Evolutionary conservation across 495 filamentous ascomycete species (phyloP).

Genomic region (Neurospora intermedia): DNA sequence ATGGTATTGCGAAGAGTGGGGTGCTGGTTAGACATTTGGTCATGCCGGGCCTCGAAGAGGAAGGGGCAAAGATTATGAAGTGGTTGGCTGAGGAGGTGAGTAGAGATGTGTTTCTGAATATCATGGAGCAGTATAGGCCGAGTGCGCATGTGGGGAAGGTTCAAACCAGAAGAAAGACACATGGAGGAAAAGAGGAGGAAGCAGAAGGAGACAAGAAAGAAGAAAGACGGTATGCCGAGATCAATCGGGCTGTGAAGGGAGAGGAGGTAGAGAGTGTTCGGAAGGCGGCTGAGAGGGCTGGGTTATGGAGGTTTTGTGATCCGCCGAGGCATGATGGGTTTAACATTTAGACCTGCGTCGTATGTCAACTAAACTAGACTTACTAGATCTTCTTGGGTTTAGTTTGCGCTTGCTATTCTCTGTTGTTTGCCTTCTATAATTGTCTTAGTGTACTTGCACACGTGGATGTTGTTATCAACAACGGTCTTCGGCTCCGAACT

Average conservation of each 20-base stretch:
- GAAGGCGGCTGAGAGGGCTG: slow-evolving; percentile 53
- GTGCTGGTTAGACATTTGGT: slow-evolving; percentile 64
- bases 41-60: slow-evolving; percentile 63
- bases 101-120: slow-evolving; percentile 56
- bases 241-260: slow-evolving; percentile 55
- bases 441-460: not conserved
- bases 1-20: slow-evolving; percentile 65
- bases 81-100: slow-evolving; percentile 60
- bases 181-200: slow-evolving; percentile 2
- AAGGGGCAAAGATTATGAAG: slow-evolving; percentile 55
- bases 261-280: slow-evolving; percentile 52
- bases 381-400: not conserved
- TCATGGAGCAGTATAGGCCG: slow-evolving; percentile 73
- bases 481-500: not conserved
- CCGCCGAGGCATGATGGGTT: slow-evolving; percentile 59
- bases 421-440: not conserved
- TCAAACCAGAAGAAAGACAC: slow-evolving; percentile 22
- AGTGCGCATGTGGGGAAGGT: slow-evolving; percentile 66
- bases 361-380: not conserved
- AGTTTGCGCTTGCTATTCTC: not conserved
- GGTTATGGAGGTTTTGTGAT: slow-evolving; percentile 67
- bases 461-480: not conserved
- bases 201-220: slow-evolving; percentile 4
- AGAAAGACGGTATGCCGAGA: slow-evolving; percentile 56
- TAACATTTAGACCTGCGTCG: slow-evolving; percentile 40